Evolutionary conservation across 305 asterid species (phyloP).

Genomic region (Lippia alba): DNA sequence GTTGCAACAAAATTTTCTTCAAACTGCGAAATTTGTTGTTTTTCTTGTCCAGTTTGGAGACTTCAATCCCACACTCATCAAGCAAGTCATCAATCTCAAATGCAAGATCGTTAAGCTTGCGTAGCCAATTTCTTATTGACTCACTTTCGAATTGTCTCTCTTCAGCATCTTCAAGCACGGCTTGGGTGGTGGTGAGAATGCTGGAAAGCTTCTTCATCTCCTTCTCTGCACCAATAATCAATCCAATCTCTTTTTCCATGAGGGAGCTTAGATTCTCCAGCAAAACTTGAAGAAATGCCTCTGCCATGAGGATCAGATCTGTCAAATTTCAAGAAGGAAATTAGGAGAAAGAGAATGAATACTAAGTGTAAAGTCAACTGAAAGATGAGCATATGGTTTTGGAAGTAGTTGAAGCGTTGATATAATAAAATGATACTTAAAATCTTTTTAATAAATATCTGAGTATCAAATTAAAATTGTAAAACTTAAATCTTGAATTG

Average conservation of each 20-base stretch:
- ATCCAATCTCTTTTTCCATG: slow-evolving; percentile 23
- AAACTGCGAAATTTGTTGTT: not conserved
- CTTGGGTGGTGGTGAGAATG: slow-evolving; percentile 32
- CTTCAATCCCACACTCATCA: not conserved
- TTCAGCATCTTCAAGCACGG: slow-evolving; percentile 32
- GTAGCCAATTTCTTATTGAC: not conserved
- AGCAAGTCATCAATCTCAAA: not conserved
- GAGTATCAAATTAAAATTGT: not conserved
- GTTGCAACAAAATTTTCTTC: not conserved
- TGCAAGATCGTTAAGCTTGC: not conserved
- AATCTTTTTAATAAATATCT: no score
- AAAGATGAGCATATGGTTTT: not conserved
- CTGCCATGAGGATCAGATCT: slow-evolving; percentile 23
- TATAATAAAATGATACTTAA: no score
- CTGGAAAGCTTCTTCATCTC: slow-evolving; percentile 29
- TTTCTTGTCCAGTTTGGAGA: not conserved
- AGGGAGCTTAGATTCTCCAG: slow-evolving; percentile 23
- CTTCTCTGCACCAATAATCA: slow-evolving; percentile 11
- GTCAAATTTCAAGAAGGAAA: not conserved
- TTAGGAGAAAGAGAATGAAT: not conserved
- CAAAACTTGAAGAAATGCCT: slow-evolving; percentile 16
- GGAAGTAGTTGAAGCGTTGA: not conserved
- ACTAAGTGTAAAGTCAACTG: not conserved
- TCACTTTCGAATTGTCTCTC: slow-evolving; percentile 12
- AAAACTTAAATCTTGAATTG: not conserved